These are phyloP conservation scores for Circinella minor DNA, from an alignment of 371 early-diverging fungal species.

Conservation along the genomic window DNA sequence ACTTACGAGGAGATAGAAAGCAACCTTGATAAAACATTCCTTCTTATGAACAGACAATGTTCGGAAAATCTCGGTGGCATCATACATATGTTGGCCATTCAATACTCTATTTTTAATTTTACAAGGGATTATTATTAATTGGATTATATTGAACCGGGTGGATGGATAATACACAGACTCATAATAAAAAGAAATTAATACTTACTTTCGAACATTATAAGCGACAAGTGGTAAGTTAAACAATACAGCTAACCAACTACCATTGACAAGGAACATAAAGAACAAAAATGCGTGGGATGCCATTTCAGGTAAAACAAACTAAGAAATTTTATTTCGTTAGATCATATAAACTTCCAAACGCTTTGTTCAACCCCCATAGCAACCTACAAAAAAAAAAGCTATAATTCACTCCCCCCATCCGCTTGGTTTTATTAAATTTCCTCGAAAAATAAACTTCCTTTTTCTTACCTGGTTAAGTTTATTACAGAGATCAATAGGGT, in stretches of 20 bases:
- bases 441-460: too few species aligned
- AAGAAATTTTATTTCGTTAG: not conserved
- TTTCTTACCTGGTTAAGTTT: constrained; percentile 86
- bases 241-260: constrained; percentile 83
- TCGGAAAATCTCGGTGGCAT: constrained; percentile 97
- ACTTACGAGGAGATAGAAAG: constrained; percentile 85
- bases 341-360: too few species aligned
- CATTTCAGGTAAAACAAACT: constrained; percentile 95
- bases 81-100: constrained; percentile 87
- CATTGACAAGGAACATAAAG: constrained; percentile 81
- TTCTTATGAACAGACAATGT: constrained; percentile 87
- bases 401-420: too few species aligned
- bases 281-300: constrained; percentile 82
- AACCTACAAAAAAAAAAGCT: too few species aligned
- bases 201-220: constrained; percentile 87
- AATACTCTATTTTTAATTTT: constrained; percentile 58
- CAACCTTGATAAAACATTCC: constrained; percentile 94
- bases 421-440: not conserved
- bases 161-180: too few species aligned
- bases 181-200: not conserved
- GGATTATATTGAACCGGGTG: too few species aligned
- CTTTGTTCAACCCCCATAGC: too few species aligned
- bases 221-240: constrained; percentile 86
- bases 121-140: not conserved
- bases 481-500: constrained; percentile 96